Conservation (phyloP, 306 rosid genomes). For the Casuarina glauca region DNA sequence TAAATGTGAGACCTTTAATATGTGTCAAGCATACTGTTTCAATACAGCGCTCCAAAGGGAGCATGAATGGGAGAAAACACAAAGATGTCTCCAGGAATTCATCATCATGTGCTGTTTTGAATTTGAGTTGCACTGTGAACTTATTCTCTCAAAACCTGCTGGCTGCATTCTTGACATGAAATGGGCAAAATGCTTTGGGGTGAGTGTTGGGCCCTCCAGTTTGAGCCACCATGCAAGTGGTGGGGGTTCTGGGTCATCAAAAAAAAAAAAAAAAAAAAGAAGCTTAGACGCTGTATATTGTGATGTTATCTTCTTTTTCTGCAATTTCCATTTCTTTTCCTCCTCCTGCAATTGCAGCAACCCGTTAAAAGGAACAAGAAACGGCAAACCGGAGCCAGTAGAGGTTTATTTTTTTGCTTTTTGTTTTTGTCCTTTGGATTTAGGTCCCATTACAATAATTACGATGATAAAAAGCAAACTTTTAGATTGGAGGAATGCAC, state of each 20-base stretch:
- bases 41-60: no score
- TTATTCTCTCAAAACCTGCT: conserved; percentile 19
- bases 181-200: no score
- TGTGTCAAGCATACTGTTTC: no score
- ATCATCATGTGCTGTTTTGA: background rate
- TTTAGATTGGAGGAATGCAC: conserved; percentile 2
- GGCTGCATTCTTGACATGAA: no score
- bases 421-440: background rate
- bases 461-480: background rate
- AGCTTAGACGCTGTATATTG: background rate
- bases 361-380: background rate
- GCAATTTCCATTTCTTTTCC: background rate
- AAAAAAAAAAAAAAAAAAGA: no score
- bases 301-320: background rate
- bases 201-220: no score
- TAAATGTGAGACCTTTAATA: no score
- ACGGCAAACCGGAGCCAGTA: no score
- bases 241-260: no score
- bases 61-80: no score
- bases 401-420: background rate
- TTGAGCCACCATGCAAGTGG: no score
- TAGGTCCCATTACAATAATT: background rate
- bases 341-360: background rate
- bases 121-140: background rate
- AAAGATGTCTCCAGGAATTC: background rate